Conservation (phyloP, 2,329 filamentous ascomycete species). For the Aureobasidium sp. region DNA sequence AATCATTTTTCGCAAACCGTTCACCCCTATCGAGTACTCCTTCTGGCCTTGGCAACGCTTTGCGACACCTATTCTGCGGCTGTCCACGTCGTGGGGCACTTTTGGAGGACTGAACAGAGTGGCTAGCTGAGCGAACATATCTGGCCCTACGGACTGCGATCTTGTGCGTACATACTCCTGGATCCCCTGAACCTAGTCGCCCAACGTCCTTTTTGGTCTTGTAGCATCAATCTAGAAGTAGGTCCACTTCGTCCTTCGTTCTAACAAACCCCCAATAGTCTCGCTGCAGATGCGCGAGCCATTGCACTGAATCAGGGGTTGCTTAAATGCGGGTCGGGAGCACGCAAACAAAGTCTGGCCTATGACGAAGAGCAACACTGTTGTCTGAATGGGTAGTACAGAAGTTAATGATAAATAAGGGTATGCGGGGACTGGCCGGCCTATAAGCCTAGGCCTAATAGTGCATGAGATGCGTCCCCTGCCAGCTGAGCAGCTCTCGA, state of each 20-base stretch:
- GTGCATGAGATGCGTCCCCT: neutral
- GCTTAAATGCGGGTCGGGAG: too few relatives aligned
- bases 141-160: too few relatives aligned
- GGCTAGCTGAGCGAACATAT: neutral
- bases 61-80: neutral
- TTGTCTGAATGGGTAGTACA: slow-evolving; percentile 2
- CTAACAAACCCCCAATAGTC: neutral
- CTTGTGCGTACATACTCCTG: neutral
- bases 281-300: neutral
- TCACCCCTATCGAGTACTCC: slow-evolving; percentile 1
- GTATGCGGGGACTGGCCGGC: neutral
- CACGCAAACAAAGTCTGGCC: too few relatives aligned
- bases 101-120: neutral
- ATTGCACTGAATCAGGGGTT: neutral
- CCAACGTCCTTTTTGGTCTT: neutral
- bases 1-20: slow-evolving; percentile 1
- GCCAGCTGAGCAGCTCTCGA: neutral
- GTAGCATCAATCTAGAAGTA: neutral
- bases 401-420: slow-evolving; percentile 10
- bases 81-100: neutral
- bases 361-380: neutral
- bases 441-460: neutral
- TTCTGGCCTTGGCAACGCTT: slow-evolving; percentile 10
- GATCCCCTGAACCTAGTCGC: slow-evolving; percentile 4
- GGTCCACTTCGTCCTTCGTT: neutral